These are phyloP conservation scores for Meira nashicola DNA, from an alignment of 1,284 basidiomycete species.

Conservation along the genomic window DNA sequence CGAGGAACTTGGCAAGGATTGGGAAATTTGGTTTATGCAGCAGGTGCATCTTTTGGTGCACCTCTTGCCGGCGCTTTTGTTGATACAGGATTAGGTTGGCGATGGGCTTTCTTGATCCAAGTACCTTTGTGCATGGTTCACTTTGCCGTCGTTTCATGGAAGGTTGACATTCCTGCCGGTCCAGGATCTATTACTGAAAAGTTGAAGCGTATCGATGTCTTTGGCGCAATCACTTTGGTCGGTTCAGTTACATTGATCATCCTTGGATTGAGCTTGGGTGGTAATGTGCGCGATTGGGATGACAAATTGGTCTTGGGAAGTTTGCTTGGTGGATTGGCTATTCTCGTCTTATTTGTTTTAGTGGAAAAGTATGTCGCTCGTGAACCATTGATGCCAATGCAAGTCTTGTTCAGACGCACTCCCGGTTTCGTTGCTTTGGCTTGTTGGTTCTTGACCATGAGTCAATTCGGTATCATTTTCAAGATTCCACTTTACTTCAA, in stretches of 20 bases:
- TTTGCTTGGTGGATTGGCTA: slow-evolving; percentile 55
- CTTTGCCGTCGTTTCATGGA: slow-evolving; percentile 52
- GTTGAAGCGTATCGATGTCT: slow-evolving; percentile 54
- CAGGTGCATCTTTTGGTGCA: slow-evolving; percentile 52
- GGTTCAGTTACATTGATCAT: slow-evolving; percentile 50
- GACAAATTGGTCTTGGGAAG: slow-evolving; percentile 40
- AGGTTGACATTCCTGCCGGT: slow-evolving; percentile 54
- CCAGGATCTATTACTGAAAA: slow-evolving; percentile 53
- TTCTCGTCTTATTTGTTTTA: slow-evolving; percentile 59
- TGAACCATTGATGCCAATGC: slow-evolving; percentile 53
- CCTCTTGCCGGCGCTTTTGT: slow-evolving; percentile 43
- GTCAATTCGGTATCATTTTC: slow-evolving; percentile 54
- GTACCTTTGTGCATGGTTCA: slow-evolving; percentile 53
- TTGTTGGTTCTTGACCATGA: slow-evolving; percentile 54
- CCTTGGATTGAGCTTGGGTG: slow-evolving; percentile 51
- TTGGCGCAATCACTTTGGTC: slow-evolving; percentile 53
- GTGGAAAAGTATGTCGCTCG: slow-evolving; percentile 56
- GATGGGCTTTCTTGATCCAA: slow-evolving; percentile 51
- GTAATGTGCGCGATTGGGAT: slow-evolving; percentile 44
- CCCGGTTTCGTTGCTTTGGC: slow-evolving; percentile 53
- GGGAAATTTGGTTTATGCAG: slow-evolving; percentile 51
- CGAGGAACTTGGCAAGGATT: slow-evolving; percentile 55
- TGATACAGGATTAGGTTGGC: slow-evolving; percentile 43
- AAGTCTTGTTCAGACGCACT: slow-evolving; percentile 52
- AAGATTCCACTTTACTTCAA: slow-evolving; percentile 53